These are phyloP conservation scores for Styphnolobium japonicum DNA, from an alignment of 306 rosid genomes.

Conservation along the genomic window DNA sequence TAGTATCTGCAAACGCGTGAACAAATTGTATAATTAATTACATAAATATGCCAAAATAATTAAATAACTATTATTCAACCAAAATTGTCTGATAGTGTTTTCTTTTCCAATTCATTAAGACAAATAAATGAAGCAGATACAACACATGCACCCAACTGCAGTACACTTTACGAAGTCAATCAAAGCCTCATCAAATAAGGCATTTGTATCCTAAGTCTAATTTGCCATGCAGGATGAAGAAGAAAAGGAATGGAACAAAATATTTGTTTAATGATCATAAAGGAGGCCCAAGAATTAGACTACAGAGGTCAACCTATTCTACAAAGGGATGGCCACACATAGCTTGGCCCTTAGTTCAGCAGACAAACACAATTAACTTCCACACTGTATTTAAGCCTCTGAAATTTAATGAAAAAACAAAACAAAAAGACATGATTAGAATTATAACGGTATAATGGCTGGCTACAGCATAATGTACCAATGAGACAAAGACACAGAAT, in stretches of 20 bases:
- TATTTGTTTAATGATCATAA: not conserved
- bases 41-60: not conserved
- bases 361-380: not conserved
- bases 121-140: not conserved
- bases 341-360: not conserved
- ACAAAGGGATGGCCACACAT: not conserved
- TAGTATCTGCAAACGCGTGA: constrained; percentile 56
- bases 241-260: not conserved
- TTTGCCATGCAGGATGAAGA: not conserved
- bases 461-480: constrained; percentile 1
- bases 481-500: not conserved
- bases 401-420: not conserved
- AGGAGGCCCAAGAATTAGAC: not conserved
- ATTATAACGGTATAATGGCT: not conserved
- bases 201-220: not conserved
- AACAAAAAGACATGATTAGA: not conserved
- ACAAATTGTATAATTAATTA: constrained; percentile 11
- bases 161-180: not conserved
- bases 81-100: not conserved
- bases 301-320: constrained; percentile 1
- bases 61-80: not conserved
- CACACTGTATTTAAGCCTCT: not conserved
- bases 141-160: not conserved
- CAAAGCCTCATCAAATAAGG: constrained; percentile 9
- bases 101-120: constrained; percentile 11